Evolutionary conservation across 2,329 filamentous ascomycete genomes (phyloP), one percentile per base, ranked within the genome.

Genomic region (Emergomyces pasteurianus): DNA sequence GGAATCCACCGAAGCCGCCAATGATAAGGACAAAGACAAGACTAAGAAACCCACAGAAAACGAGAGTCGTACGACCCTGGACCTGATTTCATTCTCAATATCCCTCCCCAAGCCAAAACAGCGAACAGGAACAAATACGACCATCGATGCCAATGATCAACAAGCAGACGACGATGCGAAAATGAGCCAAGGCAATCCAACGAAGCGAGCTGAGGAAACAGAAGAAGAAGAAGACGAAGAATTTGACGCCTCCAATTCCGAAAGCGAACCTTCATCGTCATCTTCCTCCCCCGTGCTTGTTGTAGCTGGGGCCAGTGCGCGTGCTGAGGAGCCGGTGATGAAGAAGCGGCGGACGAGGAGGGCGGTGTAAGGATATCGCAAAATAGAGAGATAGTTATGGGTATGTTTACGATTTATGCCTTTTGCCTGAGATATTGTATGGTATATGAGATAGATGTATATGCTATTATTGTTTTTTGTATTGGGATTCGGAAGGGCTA

Each of bases 21-120:
- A 23, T 5, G 28, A 52, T 7, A 52, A 62, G 16, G 40, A 61
- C 36, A 57, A 64, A 21, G 58, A 67, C 49, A 60, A 65, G 40
- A 59, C 59, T 9, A 78, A 79, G 14, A 56, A 81, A 80, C 63
- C 73, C 79, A 18, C 81, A 81, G 67, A 73, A 79, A 49, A 77
- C 79, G 65, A 49, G 18, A 40, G 66, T 71, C 59, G 47, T 60
- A 53, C 47, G 28, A 58, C 43, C 16, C 31, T 58, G 55, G 46
- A 61, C 50, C 58, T 66, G 57, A 60, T 60, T 18, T 57, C 26
- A 5, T 43, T 57, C 26, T 57, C 54, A 23, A 46, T 57, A 16
- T 57, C 54, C 12, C 16, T 57, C 40, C 54, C 53, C 34, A 42
- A 42, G 21, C 21, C 54, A 43, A 57, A 34, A 16, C 21, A 1